Base-by-base conservation (phyloP, 1,284 basidiomycete species). In the Crocinoboletus sp. region DNA sequence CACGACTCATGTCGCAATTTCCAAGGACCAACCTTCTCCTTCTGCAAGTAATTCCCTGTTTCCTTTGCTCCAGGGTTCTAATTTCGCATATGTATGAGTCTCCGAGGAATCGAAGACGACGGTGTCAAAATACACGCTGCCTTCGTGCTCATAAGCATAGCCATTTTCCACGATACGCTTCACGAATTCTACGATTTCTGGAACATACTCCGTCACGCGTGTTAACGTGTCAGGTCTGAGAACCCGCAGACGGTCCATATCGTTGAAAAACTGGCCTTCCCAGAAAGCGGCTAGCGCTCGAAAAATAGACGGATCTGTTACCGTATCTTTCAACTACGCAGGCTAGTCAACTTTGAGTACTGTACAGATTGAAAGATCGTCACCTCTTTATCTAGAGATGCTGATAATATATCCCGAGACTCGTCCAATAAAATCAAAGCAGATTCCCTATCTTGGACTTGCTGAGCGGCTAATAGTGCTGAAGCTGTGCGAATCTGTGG, bases 61-160 rank as follows among this genome's bases (percentile, higher is more conserved):
- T 16, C 92, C 92, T 69, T 94, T 96, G 63, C 87, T 93, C 82
- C 90, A 92, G 2, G 95, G 94, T 63, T 94, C 91, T 29, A 98
- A 72, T 66, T 96, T 98, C n/a, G 94, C 94, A 57, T 98, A 99
- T 48, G 80, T 72, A 56, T 89, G 84, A 54, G 79, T 69, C 31
- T 79, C 70, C 22, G 76, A 78, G 13, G 79, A 78, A 64, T 98
- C 94, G 58, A 99, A 99, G 38, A 81, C 78, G 48, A 71, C 71
- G 0, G 94, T 96, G 67, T 99, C 92, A 59, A 99, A 99, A 72
- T 96, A 99, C 11, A 99, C 86, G 62, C 84, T 92, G 13, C 92
- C 93, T 53, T 89, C 87, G 5, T 78, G 76, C 53, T 82, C 88
- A 65, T 99, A 99, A 4, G 82, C 96, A 60, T 84, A 98, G 0